Evolutionary conservation across 495 filamentous ascomycete genomes (phyloP), one percentile per base, ranked within the genome.

Genomic region (Aspergillus cavernicola): DNA sequence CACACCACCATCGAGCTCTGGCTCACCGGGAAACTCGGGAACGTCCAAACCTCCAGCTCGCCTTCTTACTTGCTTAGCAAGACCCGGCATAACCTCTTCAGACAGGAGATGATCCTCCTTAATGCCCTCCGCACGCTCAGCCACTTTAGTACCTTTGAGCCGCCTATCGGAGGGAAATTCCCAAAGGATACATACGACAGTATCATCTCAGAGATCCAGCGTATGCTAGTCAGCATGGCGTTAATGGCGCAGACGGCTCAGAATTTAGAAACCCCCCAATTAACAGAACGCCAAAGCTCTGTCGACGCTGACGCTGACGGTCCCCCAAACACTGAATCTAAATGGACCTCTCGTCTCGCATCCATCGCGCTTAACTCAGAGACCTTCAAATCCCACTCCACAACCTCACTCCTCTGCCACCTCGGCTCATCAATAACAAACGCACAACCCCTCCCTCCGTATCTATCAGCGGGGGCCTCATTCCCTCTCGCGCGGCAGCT

Each of bases 361-460:
- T 50, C 58, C 1, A 64, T 69, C 11, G 66, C 69, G 10, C 38
- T 77, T 2, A 55, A 66, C 18, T 71, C 66, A 2, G 46, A 61
- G 4, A 63, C 76, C 78, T 60, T 70, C 80, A 84, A 83, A 0
- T 83, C 83, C 9, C 81, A 90, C 55, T 70, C 69, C 3, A 76
- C 84, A 31, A 77, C 84, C 0, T 84, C 79, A 3, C 68, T 86
- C 0, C 69, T 92, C 2, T 83, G 84, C 3, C 74, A 90, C 15
- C 73, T 91, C 10, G 88, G 85, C 7, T 80, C 82, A 20, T 75
- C 83, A 0, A 74, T 91, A 19, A 67, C 72, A 6, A 83, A 81
- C 16, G 55, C 55, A 6, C 59, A 62, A 42, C 59, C 59, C 2
- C 35, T 87, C 5, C 83, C 84, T 1, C 84, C 84, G 0, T 83